A percentile compares a stretch with the other conserved stretches of the same genome.
These are phyloP conservation scores for Steccherinum ochraceum DNA, from an alignment of 768 basidiomycete genomes.

Conservation along the genomic window DNA sequence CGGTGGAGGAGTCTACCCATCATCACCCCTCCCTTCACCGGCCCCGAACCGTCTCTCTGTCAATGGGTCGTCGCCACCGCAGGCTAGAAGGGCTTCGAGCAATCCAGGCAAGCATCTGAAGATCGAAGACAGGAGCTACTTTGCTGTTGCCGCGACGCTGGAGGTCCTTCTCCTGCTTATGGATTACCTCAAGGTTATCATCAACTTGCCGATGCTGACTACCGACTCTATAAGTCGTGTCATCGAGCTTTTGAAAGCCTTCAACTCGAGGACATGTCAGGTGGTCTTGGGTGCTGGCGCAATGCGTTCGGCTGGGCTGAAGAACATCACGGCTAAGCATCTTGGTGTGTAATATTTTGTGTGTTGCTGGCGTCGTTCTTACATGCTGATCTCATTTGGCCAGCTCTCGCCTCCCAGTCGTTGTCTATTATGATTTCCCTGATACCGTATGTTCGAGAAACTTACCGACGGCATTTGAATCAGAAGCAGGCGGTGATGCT, in stretches of 20 bases:
- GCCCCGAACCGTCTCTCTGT: conserved; percentile 13
- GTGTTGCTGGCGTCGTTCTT: conserved; percentile 6
- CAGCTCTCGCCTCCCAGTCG: conserved; percentile 93
- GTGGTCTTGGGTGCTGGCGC: conserved; percentile 97
- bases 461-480: conserved; percentile 88
- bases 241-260: conserved; percentile 94
- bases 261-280: conserved; percentile 97
- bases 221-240: conserved; percentile 93
- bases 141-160: conserved; percentile 79
- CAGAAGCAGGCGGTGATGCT: conserved; percentile 95
- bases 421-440: conserved; percentile 91
- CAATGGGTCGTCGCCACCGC: conserved; percentile 11
- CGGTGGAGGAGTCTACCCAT: conserved; percentile 8
- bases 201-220: conserved; percentile 83
- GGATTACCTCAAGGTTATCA: conserved; percentile 84
- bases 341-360: conserved; percentile 50
- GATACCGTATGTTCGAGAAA: conserved; percentile 93
- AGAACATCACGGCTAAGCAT: conserved; percentile 98
- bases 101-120: conserved; percentile 49
- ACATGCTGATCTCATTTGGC: conserved; percentile 6
- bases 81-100: conserved; percentile 10
- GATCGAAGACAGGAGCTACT: conserved; percentile 83
- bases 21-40: conserved; percentile 14
- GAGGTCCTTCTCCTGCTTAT: conserved; percentile 64
- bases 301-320: conserved; percentile 96